These are phyloP conservation scores for Rhizophlyctis rosea DNA, from an alignment of 192 early-diverging fungal genomes.

Conservation along the genomic window DNA sequence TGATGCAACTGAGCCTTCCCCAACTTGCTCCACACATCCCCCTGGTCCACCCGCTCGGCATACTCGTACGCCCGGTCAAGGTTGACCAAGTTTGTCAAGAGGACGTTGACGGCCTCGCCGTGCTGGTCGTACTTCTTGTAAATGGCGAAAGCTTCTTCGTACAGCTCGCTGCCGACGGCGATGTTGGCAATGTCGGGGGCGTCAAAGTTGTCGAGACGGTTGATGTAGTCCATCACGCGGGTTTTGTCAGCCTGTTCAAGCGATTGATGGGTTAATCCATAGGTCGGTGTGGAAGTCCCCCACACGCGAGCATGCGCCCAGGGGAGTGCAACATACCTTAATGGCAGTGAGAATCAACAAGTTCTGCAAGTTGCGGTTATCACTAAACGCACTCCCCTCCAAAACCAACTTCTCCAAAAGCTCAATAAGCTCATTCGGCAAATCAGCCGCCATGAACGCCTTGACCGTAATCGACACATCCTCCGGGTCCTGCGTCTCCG, in stretches of 20 bases:
- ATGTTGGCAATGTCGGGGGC: constrained; percentile 97
- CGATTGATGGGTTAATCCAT: too few relatives aligned
- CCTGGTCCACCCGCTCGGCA: constrained; percentile 85
- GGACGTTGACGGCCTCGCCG: constrained; percentile 81
- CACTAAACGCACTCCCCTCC: constrained; percentile 87
- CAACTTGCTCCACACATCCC: constrained; percentile 93
- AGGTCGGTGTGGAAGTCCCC: too few relatives aligned
- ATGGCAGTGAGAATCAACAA: constrained; percentile 96
- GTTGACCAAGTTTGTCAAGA: constrained; percentile 89
- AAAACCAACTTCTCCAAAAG: constrained; percentile 94
- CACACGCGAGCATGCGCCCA: constrained; percentile 10
- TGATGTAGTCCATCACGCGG: constrained; percentile 94
- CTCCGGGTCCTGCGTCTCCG: constrained; percentile 94
- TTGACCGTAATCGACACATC: constrained; percentile 97
- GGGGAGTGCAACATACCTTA: constrained; percentile 47
- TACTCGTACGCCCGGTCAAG: constrained; percentile 96
- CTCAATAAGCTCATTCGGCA: constrained; percentile 96
- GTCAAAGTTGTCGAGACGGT: constrained; percentile 93
- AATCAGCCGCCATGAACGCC: constrained; percentile 95
- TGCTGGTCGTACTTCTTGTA: constrained; percentile 93
- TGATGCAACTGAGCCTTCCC: constrained; percentile 92
- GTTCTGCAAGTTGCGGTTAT: constrained; percentile 96
- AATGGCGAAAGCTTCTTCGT: constrained; percentile 95
- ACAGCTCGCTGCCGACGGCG: constrained; percentile 82
- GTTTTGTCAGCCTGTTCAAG: constrained; percentile 68